Conservation (phyloP, 192 early-diverging fungal genomes). For the Entophlyctis luteolus region DNA sequence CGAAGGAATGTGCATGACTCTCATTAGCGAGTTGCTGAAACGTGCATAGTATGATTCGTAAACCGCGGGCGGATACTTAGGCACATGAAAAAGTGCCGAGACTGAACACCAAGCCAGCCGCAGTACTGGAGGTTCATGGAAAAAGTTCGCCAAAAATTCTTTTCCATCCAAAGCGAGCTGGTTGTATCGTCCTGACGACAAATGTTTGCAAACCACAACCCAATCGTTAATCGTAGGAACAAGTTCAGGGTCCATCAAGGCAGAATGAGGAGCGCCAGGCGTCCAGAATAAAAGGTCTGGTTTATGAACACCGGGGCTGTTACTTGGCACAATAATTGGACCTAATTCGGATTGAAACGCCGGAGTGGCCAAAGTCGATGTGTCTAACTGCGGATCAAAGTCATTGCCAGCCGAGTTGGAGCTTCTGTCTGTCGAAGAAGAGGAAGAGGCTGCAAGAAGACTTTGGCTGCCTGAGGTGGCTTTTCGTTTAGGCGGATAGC, state of each 20-base stretch:
- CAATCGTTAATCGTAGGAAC: conserved; percentile 1
- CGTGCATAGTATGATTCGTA: not conserved
- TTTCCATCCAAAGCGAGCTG: not conserved
- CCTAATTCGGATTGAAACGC: no score
- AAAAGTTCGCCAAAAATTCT: not conserved
- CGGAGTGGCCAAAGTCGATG: no score
- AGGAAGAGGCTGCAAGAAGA: no score
- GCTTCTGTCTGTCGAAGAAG: no score
- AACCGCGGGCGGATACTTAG: not conserved
- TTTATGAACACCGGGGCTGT: no score
- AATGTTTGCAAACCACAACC: not conserved
- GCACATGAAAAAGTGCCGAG: not conserved
- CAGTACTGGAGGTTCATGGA: not conserved
- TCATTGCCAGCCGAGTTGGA: no score
- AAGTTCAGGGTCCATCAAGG: conserved; percentile 5
- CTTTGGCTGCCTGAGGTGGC: no score
- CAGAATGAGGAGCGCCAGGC: no score
- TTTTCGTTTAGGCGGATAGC: no score
- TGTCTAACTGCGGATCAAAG: no score
- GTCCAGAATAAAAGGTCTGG: no score
- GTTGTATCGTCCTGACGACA: not conserved
- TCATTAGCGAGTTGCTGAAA: not conserved
- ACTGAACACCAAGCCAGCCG: conserved; percentile 8
- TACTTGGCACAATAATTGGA: no score
- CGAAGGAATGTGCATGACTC: not conserved